Evolutionary conservation across 2,329 filamentous ascomycete genomes (phyloP).

Genomic region (Sporothrix variecibatus): DNA sequence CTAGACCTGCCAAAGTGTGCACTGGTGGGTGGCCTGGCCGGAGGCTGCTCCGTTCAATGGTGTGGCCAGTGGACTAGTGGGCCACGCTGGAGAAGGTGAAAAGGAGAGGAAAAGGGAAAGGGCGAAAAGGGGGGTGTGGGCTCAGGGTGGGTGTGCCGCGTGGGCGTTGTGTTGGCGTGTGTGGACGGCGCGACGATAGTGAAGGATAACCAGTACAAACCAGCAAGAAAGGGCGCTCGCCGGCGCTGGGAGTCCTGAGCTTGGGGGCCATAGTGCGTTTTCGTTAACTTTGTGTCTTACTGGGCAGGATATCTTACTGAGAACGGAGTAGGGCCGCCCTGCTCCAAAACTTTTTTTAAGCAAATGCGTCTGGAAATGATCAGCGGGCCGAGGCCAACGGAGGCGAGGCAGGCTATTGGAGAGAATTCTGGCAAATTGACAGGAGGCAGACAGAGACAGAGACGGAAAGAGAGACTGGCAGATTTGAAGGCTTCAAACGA

Average conservation of each 20-base stretch:
- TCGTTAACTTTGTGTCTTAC: no score
- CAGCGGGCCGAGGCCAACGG: neutral
- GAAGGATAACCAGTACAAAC: no score
- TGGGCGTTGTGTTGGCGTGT: neutral
- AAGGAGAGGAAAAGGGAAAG: neutral
- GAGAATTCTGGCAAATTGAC: neutral
- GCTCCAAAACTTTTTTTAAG: neutral
- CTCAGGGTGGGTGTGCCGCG: neutral
- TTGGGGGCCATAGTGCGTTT: neutral
- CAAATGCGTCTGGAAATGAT: conserved; percentile 17
- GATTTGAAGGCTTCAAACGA: neutral
- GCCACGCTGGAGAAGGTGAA: neutral
- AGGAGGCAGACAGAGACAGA: neutral
- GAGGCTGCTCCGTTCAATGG: conserved; percentile 11
- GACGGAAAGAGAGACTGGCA: no score
- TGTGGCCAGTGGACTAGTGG: neutral
- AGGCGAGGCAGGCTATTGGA: neutral
- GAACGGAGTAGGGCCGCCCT: no score
- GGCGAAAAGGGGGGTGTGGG: neutral
- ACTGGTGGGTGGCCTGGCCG: neutral
- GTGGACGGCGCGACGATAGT: neutral
- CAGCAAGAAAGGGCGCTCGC: neutral
- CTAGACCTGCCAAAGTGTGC: neutral
- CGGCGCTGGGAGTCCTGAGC: neutral
- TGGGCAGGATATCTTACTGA: no score